Percentiles rank a stretch among this genome's conserved stretches.
Conservation (phyloP, 192 early-diverging fungal species). For the Backusella luteola region DNA sequence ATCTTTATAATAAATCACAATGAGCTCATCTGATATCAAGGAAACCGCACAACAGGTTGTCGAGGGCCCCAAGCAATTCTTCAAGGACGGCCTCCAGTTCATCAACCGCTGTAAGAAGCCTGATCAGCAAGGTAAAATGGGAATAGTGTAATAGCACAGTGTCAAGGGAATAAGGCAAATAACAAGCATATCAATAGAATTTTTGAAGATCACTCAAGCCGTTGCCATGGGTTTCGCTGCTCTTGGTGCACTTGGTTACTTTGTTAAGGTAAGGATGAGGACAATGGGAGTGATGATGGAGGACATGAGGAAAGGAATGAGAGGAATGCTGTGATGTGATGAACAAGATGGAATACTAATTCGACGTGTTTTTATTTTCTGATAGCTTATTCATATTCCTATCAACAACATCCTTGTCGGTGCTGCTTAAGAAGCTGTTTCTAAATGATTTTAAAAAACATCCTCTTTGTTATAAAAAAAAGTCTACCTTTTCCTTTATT, state of each 20-base stretch:
- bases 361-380: not conserved
- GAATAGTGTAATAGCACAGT: not conserved
- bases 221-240: constrained; percentile 94
- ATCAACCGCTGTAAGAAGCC: constrained; percentile 98
- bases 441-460: not conserved
- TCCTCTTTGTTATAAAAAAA: not conserved
- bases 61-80: constrained; percentile 88
- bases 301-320: not conserved
- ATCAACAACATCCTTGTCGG: constrained; percentile 99
- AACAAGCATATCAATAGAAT: constrained; percentile 61
- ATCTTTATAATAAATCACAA: constrained; percentile 14
- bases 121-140: constrained; percentile 80
- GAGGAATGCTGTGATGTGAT: not conserved
- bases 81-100: constrained; percentile 90
- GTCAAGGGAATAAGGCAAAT: not conserved
- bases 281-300: not conserved
- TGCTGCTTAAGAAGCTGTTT: constrained; percentile 36
- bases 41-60: constrained; percentile 62
- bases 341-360: not conserved
- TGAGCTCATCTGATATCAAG: constrained; percentile 31
- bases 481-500: not conserved
- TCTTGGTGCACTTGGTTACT: constrained; percentile 96
- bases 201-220: constrained; percentile 89
- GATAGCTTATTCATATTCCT: constrained; percentile 94
- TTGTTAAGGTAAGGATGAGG: constrained; percentile 71